Base-by-base conservation (phyloP, 1,139 yeast genomes). In the Saccharomyces pastorianus region DNA sequence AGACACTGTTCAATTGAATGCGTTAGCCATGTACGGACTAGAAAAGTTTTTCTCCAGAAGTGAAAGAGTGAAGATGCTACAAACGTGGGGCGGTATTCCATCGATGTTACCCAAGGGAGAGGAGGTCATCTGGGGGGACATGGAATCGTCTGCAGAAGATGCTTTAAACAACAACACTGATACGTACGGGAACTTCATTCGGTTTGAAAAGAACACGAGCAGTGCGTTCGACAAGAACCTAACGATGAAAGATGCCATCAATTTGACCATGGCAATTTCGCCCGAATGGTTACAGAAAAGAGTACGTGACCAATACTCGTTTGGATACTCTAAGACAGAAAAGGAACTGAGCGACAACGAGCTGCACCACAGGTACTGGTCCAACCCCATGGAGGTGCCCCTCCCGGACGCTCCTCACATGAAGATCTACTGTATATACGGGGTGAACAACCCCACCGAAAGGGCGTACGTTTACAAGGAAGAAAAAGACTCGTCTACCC, bases 21-120 rank as follows among this genome's bases (percentile, higher is more conserved):
- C 95, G 1, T 73, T 93, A 60, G 99, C 99, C 0, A 90, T 91
- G 58, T 89, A 89, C 64, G 99, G 98, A 1, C 77, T 93, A 56
- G 99, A 93, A 66, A 89, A 88, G 71, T 95, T 91, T 72, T 90
- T 93, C 69, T 86, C 95, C 52, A 80, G 96, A 67, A 80, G 82
- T 57, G 99, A 93, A 72, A 80, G 99, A 60, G 82, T 90, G 5
- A 95, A 88, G 57, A 78, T 93, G 85, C 69, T 90, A 51, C 77
- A 90, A 59, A 77, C 93, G 2, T 90, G 93, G 80, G 97, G 96
- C 11, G 98, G 99, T 2, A 76, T 95, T 52, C 91, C 97, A 9
- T 83, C 95, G 57, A 95, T 93, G 98, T 69, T 93, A 47, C 99
- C 99, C 20, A 93, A 93, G 69, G 99, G 99, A 32, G 98, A 97